Conservation (phyloP, 768 basidiomycete genomes). For the Stropharia rugosoannulata region DNA sequence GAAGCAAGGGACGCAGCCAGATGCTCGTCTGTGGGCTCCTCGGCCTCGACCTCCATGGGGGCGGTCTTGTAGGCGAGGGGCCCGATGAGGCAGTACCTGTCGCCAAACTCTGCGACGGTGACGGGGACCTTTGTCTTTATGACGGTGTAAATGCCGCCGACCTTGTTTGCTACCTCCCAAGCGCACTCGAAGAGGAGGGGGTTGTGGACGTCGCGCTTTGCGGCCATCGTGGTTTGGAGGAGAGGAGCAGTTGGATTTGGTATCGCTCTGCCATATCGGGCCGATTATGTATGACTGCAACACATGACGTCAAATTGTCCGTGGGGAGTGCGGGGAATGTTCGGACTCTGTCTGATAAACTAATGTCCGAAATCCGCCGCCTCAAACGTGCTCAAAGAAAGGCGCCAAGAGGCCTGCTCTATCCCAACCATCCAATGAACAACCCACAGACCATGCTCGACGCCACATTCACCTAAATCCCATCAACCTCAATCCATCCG, state of each 20-base stretch:
- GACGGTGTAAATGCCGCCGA: slow-evolving; percentile 99
- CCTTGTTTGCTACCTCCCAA: slow-evolving; percentile 99
- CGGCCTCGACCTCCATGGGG: slow-evolving; percentile 96
- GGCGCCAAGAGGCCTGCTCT: too few species aligned
- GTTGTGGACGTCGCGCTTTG: slow-evolving; percentile 71
- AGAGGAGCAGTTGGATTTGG: slow-evolving; percentile 7
- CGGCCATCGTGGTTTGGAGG: slow-evolving; percentile 30
- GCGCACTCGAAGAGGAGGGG: slow-evolving; percentile 92
- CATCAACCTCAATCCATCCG: not conserved
- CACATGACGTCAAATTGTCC: slow-evolving; percentile 30
- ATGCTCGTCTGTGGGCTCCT: slow-evolving; percentile 83
- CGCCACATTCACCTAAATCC: slow-evolving; percentile 36
- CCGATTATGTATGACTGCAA: slow-evolving; percentile 8
- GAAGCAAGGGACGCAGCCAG: slow-evolving; percentile 72
- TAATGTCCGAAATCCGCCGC: too few species aligned
- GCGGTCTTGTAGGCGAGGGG: slow-evolving; percentile 98
- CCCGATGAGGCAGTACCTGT: slow-evolving; percentile 94
- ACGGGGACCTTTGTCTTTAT: slow-evolving; percentile 99
- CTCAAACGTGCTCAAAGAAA: too few species aligned
- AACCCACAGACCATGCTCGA: slow-evolving; percentile 36
- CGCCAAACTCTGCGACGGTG: slow-evolving; percentile 94
- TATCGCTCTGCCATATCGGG: slow-evolving; percentile 17
- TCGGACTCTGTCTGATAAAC: too few species aligned
- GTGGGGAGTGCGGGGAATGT: too few species aligned
- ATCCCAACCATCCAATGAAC: slow-evolving; percentile 26